Base-by-base conservation (phyloP, 805 yeast species). In the Phaffomyces thermotolerans region DNA sequence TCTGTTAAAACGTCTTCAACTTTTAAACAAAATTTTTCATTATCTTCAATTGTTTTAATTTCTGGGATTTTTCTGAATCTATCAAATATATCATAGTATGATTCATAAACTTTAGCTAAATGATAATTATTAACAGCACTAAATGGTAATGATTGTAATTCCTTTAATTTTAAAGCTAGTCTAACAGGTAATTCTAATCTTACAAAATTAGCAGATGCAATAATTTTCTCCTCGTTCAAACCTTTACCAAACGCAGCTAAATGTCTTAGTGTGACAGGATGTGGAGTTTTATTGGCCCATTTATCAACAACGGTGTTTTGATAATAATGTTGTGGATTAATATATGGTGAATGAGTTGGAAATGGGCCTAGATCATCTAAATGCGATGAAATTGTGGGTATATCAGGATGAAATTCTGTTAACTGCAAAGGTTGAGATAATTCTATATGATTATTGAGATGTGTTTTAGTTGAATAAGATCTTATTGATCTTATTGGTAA, bases 201-300 rank as follows among this genome's bases (percentile, higher is more conserved):
- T 1, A 89, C 96, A 59, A 91, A 93, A 57, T 84, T 87, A 17
- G 96, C 98, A 49, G 93, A 81, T 35, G 81, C 71, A 10, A 91
- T 67, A 40, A 91, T 71, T 64, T 90, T 89, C 32, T 81, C 86
- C 51, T 77, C 78, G 13, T 88, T 84, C 41, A 91, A 63, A 31
- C 75, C 75, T 53, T 82, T 81, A 38, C 96, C 97, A 59, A 84
- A 91, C 35, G 88, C 88, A 2, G 96, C 96, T 52, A 91, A 64
- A 55, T 91, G 97, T 41, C 87, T 71, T n/a, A 93, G 62, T 1
- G 96, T 82, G 20, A 91, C 95, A 0, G 98, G 96, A 59, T 87
- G 88, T 0, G 96, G 90, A n/a, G 66, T 59, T 50, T 79, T 75
- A 40, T 74, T 68, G 35, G 79, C 69, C 76, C 84, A 86, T 32